Evolutionary conservation across 1,139 yeast species (phyloP).

Genomic region (Candida buenavistaensis): DNA sequence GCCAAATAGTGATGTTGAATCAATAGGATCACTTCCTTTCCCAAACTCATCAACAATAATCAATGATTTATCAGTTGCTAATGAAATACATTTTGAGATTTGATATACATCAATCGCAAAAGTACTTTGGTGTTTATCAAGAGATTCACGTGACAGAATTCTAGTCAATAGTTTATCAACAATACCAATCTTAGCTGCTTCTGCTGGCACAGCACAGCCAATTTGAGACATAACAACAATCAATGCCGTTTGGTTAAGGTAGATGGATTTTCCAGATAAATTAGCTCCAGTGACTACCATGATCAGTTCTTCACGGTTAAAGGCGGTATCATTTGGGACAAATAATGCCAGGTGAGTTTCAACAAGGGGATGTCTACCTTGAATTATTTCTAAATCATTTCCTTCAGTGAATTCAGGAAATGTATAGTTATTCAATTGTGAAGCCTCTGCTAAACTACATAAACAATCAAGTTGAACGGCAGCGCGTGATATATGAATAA

Average conservation of each 20-base stretch:
- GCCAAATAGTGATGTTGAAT: constrained; percentile 47
- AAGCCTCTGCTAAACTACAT: constrained; percentile 33
- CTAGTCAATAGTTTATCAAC: constrained; percentile 45
- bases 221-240: constrained; percentile 46
- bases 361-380: constrained; percentile 42
- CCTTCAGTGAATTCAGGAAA: constrained; percentile 36
- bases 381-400: constrained; percentile 19
- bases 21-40: constrained; percentile 47
- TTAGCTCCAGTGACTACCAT: constrained; percentile 51
- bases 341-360: constrained; percentile 33
- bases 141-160: constrained; percentile 41
- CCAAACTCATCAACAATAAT: constrained; percentile 53
- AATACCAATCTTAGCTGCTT: constrained; percentile 38
- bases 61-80: constrained; percentile 35
- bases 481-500: constrained; percentile 18
- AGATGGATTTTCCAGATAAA: constrained; percentile 53
- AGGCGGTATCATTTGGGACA: constrained; percentile 34
- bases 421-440: constrained; percentile 27
- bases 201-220: constrained; percentile 51
- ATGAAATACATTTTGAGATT: constrained; percentile 37
- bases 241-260: constrained; percentile 42
- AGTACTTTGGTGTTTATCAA: constrained; percentile 42
- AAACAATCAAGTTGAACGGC: constrained; percentile 40
- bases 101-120: constrained; percentile 47
- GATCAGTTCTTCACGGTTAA: constrained; percentile 14